Evolutionary conservation across 2,329 filamentous ascomycete genomes (phyloP), one percentile per base, ranked within the genome.

Genomic region (Paecilomyces fulvus): DNA sequence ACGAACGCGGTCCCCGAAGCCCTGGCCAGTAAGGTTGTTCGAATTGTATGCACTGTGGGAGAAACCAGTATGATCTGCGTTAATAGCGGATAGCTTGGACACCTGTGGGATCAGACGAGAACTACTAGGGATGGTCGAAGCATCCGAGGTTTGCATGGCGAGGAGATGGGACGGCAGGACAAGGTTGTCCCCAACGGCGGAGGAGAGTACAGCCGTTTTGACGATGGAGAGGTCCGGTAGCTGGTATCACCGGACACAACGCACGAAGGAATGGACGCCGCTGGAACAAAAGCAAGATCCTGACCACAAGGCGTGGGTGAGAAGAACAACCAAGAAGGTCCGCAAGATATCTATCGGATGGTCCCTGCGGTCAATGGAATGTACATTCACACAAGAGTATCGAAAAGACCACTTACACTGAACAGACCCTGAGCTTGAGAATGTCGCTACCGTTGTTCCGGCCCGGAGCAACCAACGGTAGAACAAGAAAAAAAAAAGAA

Each of bases 21-120:
- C 89, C 65, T 84, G 82, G 63, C 91, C 81, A 21, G 79, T 77
- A 57, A 80, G 77, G 64, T 84, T 82, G 76, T 96, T 95, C 56
- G 89, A 92, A 68, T 86, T 86, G 76, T 95, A 96, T 58, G 92
- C 91, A 62, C 89, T 90, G 72, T 96, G 91, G 52, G 92, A 95
- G 75, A 96, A 95, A 62, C 90, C 91, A 51, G 90, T 94, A 65
- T 92, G 88, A 70, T 89, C 81, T 60, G 77, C 77, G 69, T 77
- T 79, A 64, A 80, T 85, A 74, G 83, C 89, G 61, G 88, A 88
- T 60, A 89, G 86, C 78, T 95, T 95, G 56, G 89, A 90, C 60
- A 84, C 83, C 67, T 88, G 84, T 64, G 86, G 85, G 46, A 77
- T 79, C 66, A 87, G 87, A 77, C 83, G 89, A 68, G 72, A 75